phyloP scores from a whole-genome alignment of 805 yeast genomes.

The Wickerhamiella nectarea region DNA sequence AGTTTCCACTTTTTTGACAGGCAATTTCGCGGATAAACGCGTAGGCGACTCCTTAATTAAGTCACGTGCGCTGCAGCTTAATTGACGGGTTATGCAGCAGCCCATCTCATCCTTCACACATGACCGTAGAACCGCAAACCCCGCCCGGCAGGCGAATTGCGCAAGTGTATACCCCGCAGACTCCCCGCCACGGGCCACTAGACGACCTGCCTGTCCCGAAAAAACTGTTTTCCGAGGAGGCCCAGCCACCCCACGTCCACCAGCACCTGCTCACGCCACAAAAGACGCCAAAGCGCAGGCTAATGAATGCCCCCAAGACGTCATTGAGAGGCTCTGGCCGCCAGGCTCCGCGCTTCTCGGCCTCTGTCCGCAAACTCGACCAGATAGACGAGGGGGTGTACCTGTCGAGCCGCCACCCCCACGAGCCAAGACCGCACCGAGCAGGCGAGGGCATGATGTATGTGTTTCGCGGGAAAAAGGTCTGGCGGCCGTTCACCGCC shows the following conservation, averaged over 20 bases:
- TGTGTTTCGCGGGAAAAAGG: slow-evolving; percentile 27
- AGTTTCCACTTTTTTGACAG: too few relatives aligned
- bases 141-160: slow-evolving; percentile 17
- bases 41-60: not conserved
- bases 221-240: not conserved
- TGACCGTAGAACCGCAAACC: slow-evolving; percentile 18
- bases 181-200: slow-evolving; percentile 20
- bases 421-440: not conserved
- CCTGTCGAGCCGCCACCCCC: slow-evolving; percentile 1
- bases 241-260: slow-evolving; percentile 2
- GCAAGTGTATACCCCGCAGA: slow-evolving; percentile 18
- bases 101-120: not conserved
- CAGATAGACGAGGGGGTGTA: slow-evolving; percentile 9
- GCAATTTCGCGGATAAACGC: not conserved
- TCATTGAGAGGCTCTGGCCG: slow-evolving; percentile 21
- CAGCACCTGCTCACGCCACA: slow-evolving; percentile 11
- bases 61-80: not conserved
- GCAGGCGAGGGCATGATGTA: slow-evolving; percentile 26
- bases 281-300: slow-evolving; percentile 15
- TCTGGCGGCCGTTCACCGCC: slow-evolving; percentile 26
- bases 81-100: slow-evolving; percentile 12
- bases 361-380: not conserved
- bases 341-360: slow-evolving; percentile 7
- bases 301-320: slow-evolving; percentile 18
- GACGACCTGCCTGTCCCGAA: slow-evolving; percentile 13